Conservation (phyloP, 108 stramenopile species). For the Chaetoceros muelleri region DNA sequence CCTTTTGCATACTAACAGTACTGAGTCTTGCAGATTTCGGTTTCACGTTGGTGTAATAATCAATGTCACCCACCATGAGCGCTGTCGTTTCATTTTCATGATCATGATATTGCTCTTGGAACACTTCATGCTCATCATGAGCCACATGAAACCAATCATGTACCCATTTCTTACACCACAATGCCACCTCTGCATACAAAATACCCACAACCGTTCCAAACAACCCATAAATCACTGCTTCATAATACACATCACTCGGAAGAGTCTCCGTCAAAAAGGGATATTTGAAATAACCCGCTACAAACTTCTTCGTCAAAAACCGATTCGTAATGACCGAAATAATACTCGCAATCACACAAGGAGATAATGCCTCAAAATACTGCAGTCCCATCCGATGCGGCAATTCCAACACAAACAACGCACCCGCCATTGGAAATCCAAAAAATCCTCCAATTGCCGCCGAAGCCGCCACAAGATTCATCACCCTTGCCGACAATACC, state of each 20-base stretch:
- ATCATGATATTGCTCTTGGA: constrained; percentile 1
- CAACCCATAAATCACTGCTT: constrained; percentile 41
- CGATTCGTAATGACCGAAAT: constrained; percentile 47
- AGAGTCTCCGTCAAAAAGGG: constrained; percentile 33
- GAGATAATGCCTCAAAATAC: constrained; percentile 50
- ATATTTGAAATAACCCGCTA: constrained; percentile 41
- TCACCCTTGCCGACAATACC: constrained; percentile 31
- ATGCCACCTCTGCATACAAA: constrained; percentile 20
- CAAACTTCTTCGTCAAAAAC: constrained; percentile 31
- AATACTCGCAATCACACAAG: constrained; percentile 43
- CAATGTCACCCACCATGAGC: not conserved
- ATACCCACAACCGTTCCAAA: constrained; percentile 35
- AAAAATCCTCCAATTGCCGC: constrained; percentile 54
- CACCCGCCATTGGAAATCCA: constrained; percentile 58
- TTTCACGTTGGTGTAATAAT: not conserved
- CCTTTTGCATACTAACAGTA: no score
- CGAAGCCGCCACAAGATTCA: constrained; percentile 41
- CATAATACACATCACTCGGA: constrained; percentile 34
- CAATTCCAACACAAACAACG: constrained; percentile 48
- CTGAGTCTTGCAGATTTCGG: no score
- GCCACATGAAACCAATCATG: constrained; percentile 24
- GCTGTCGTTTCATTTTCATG: constrained; percentile 10
- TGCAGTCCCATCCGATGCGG: constrained; percentile 58
- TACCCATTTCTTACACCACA: constrained; percentile 17
- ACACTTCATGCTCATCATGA: constrained; percentile 7